phyloP scores from a whole-genome alignment of 225 moss, liverwort and hornwort genomes.

The Straminergon stramineum region DNA sequence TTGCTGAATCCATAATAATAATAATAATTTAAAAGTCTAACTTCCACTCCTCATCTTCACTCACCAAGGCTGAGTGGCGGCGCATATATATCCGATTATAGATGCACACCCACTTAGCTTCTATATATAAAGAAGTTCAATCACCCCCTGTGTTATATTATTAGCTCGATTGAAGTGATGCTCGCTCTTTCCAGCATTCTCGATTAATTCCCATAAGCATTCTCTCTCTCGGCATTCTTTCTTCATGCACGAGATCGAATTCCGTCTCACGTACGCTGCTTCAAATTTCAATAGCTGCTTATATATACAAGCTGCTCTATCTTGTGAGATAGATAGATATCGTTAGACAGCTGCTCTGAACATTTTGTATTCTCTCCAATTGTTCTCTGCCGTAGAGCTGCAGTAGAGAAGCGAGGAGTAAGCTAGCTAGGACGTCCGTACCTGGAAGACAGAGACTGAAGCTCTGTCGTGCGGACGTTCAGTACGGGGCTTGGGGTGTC shows the following conservation, averaged over 20 bases:
- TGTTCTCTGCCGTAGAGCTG: neutral
- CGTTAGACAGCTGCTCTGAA: neutral
- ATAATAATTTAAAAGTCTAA: neutral
- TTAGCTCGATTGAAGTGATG: neutral
- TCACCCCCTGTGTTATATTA: neutral
- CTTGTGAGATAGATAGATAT: neutral
- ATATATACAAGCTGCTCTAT: neutral
- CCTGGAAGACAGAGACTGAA: neutral
- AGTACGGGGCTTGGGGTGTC: neutral
- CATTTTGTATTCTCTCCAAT: neutral
- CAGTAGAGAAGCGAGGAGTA: neutral
- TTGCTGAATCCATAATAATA: neutral
- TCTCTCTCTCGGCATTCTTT: neutral
- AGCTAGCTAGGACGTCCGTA: neutral
- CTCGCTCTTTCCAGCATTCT: neutral
- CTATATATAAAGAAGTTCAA: neutral
- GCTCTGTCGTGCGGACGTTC: neutral
- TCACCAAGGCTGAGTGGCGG: conserved; percentile 23
- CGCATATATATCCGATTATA: neutral
- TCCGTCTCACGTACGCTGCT: neutral
- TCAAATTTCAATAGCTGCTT: neutral
- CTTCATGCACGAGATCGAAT: neutral
- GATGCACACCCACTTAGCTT: neutral
- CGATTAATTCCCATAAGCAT: neutral
- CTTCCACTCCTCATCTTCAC: neutral